Base-by-base conservation (phyloP, 441 rosid genomes). In the Eutrema salsugineum region DNA sequence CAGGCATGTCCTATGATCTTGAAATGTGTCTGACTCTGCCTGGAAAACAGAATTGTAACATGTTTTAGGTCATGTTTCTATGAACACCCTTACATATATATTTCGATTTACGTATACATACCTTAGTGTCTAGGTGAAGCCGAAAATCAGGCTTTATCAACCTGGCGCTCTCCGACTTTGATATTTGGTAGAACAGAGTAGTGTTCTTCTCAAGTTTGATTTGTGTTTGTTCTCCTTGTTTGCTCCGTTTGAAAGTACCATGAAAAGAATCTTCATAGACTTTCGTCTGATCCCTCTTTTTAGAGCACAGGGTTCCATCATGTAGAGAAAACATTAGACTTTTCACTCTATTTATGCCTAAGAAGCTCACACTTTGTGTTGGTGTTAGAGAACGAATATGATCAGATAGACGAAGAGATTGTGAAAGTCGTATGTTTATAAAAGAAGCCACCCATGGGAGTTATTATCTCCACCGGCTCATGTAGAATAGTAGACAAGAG, bases 41-140 rank as follows among this genome's bases (percentile, higher is more conserved):
- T 69, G 60, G 10, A 63, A 36, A 47, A 46, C 5, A 61, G 17
- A 68, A 15, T 28, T 50, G 19, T 58, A 58, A 56, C 67, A 70
- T 56, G 49, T 39, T 57, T 60, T 39, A 9, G 20, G 27, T 59
- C 19, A 63, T 48, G 22, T 32, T 63, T 32, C 6, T 68, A 24
- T 38, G n/a, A 2, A 43, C 33, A 8, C 30, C 10, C 19, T 5
- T 8, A 3, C 8, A 46, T 28, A 67, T 7, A 70, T 56, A 44
- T 17, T 42, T 28, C 10, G 40, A 67, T 53, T 58, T 15, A 22
- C 0, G 9, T 16, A 32, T 35, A 3, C 4, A 42, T 80, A 92
- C 98, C 96, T 86, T 89, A 79, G 87, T 77, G 77, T 93, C 89
- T 8, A 84, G 84, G 71, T 86, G 81, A 48, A 81, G 86, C 64